A percentile compares a stretch with the other conserved stretches of the same genome.
Conservation (phyloP, 208 protist genomes). For the Acanthamoeba triangularis region DNA sequence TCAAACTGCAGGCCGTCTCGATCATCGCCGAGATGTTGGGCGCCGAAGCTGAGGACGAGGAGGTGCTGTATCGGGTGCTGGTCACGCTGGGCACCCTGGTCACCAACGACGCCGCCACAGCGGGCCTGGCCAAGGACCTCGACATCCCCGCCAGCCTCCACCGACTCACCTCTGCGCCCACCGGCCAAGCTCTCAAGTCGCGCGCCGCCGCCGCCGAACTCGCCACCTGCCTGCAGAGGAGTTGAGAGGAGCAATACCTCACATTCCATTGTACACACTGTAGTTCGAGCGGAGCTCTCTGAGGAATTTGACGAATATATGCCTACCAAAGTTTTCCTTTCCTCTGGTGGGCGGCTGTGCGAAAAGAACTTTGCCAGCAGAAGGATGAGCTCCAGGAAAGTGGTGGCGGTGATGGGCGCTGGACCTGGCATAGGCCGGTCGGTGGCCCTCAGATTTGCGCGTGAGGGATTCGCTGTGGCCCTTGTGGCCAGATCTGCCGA, state of each 20-base stretch:
- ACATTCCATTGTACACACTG: too few species aligned
- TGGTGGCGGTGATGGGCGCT: slow-evolving; percentile 78
- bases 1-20: slow-evolving; percentile 14
- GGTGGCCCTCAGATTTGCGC: slow-evolving; percentile 72
- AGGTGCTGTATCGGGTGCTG: slow-evolving; percentile 9
- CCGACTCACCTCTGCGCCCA: neutral
- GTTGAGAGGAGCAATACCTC: too few species aligned
- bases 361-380: too few species aligned
- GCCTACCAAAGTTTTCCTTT: too few species aligned
- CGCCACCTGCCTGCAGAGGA: too few species aligned
- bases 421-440: slow-evolving; percentile 76
- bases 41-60: neutral
- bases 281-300: too few species aligned
- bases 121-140: neutral
- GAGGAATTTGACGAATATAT: too few species aligned
- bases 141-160: neutral
- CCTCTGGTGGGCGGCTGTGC: too few species aligned
- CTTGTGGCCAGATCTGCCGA: slow-evolving; percentile 60
- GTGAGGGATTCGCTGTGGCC: slow-evolving; percentile 77
- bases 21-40: slow-evolving; percentile 24
- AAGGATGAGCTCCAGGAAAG: too few species aligned
- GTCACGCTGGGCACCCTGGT: neutral
- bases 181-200: neutral
- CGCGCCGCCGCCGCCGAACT: neutral
- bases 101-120: neutral